These are phyloP conservation scores for Globisporangium megalacanthum DNA, from an alignment of 352 stramenopile species.

Conservation along the genomic window DNA sequence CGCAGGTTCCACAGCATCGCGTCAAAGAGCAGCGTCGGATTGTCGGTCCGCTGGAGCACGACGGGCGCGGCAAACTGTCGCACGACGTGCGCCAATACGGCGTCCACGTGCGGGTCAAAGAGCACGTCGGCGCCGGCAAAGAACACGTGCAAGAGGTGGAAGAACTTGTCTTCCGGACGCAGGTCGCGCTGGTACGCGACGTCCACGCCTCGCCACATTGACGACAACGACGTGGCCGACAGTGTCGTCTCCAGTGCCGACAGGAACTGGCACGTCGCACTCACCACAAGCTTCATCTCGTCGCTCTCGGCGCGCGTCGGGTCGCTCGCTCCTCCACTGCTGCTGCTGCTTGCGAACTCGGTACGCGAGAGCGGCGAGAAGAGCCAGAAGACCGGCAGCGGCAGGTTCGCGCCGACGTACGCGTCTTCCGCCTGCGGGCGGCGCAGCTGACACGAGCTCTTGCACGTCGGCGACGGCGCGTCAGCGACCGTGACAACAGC, in stretches of 20 bases:
- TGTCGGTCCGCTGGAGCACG: conserved; percentile 7
- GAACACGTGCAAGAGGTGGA: conserved; percentile 69
- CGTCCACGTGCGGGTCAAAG: conserved; percentile 60
- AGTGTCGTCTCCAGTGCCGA: conserved; percentile 38
- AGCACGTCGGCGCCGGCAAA: conserved; percentile 67
- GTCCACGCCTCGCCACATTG: neutral
- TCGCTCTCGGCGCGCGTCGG: conserved; percentile 46
- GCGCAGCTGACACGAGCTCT: conserved; percentile 51
- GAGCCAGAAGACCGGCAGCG: conserved; percentile 64
- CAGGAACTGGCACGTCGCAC: conserved; percentile 56
- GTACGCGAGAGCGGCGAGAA: conserved; percentile 64
- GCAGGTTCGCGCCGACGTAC: conserved; percentile 49
- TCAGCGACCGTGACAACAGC: neutral
- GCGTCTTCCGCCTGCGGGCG: conserved; percentile 49
- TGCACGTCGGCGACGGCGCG: conserved; percentile 11
- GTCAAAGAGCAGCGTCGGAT: conserved; percentile 30
- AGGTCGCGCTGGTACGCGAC: conserved; percentile 13
- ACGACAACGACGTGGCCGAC: neutral
- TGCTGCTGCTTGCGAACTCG: conserved; percentile 34
- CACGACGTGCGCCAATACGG: conserved; percentile 42
- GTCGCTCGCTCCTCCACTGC: neutral
- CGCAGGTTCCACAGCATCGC: conserved; percentile 45
- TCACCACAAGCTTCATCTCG: conserved; percentile 73
- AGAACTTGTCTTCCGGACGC: conserved; percentile 60
- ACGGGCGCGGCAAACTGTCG: conserved; percentile 35